Base-by-base conservation (phyloP, 306 rosid species). In the Medicago ruthenica region DNA sequence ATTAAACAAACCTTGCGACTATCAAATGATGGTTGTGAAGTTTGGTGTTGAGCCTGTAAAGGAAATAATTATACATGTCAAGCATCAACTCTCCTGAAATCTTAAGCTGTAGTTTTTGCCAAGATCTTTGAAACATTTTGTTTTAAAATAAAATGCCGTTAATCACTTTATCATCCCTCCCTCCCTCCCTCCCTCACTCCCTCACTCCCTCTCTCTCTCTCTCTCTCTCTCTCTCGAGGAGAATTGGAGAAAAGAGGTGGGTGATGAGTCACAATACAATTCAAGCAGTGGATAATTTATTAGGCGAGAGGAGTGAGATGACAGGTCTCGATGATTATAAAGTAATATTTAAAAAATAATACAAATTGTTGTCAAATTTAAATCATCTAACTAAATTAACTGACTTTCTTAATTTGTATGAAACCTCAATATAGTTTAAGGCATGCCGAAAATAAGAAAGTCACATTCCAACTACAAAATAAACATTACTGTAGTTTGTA, bases 1-100 rank as follows among this genome's bases (percentile, higher is more conserved):
- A 44, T 9, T 70, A 50, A 67, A 71, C 83, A 62, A 63, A 92
- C 97, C 85, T 78, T 90, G 62, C 65, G 54, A 61, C 88, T 67
- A 76, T 92, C 87, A 80, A 90, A 88, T 74, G 82, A 76, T 54
- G 88, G 83, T 72, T 78, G 80, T 67, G 90, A 62, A 72, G 85
- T 75, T 71, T 80, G 69, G 40, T 16, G 31, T 47, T 70, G 75
- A 53, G 42, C 85, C 97, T 89, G 86, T 8, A 41, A 75, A 79
- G 81, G 73, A 76, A 87, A 82, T 3, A 64, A 60, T 22, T 15
- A 58, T 66, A 58, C 45, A 54, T 58, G 54, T 76, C 59, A 81
- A 62, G 53, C 62, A 18, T 53, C 62, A 61, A 45, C 11, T 54
- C 53, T 24, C 12, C 10, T 40, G 22, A 79, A 65, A 54, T 44